These are phyloP conservation scores for Fraxinus excelsior DNA, from an alignment of 257 asterid species.

Conservation along the genomic window DNA sequence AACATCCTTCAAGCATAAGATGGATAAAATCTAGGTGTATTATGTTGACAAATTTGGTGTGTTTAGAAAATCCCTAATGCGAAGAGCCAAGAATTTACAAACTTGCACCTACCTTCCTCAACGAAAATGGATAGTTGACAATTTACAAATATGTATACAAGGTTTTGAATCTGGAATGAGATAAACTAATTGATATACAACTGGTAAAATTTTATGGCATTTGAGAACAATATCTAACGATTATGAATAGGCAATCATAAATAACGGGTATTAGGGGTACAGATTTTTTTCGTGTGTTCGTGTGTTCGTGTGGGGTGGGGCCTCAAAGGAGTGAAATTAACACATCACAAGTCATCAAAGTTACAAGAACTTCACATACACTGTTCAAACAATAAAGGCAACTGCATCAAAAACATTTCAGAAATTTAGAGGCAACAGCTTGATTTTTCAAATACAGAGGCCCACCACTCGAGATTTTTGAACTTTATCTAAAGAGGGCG, in stretches of 20 bases:
- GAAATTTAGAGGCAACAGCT: neutral
- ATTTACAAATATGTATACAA: neutral
- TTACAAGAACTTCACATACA: neutral
- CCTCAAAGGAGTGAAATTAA: too few relatives aligned
- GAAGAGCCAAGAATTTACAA: neutral
- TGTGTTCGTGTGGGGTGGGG: neutral
- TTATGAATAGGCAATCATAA: neutral
- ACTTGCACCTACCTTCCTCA: slow-evolving; percentile 2
- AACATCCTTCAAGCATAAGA: neutral
- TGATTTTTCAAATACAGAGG: neutral
- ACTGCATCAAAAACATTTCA: neutral
- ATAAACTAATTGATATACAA: neutral
- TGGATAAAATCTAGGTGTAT: neutral
- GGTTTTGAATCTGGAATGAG: neutral
- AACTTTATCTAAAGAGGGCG: too few relatives aligned
- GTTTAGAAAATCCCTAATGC: neutral
- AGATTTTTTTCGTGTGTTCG: too few relatives aligned
- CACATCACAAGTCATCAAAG: neutral
- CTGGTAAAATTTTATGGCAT: neutral
- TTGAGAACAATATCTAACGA: neutral
- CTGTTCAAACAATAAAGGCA: neutral
- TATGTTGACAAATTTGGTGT: neutral
- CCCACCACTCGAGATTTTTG: neutral
- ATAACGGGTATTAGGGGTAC: neutral
- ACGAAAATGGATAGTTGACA: neutral